Percentiles rank a stretch among this genome's conserved stretches.
Conservation (phyloP, 2,329 filamentous ascomycete genomes). For the Delphinella strobiligena region DNA sequence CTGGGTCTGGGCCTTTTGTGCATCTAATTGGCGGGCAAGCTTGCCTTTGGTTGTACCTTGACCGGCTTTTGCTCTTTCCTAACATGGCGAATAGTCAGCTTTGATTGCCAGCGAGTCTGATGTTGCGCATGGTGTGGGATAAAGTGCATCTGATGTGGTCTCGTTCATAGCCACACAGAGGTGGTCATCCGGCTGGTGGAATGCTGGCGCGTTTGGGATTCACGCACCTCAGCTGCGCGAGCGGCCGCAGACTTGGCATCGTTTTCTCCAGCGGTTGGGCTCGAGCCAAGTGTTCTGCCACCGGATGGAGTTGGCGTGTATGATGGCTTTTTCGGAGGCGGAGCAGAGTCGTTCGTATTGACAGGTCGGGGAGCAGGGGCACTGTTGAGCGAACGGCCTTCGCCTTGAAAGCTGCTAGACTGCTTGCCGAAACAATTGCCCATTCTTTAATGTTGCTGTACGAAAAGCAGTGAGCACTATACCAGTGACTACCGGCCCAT, state of each 20-base stretch:
- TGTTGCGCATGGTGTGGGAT: too few species aligned
- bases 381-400: slow-evolving; percentile 60
- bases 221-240: slow-evolving; percentile 68
- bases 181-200: slow-evolving; percentile 7
- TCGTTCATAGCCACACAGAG: slow-evolving; percentile 12
- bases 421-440: slow-evolving; percentile 74
- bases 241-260: slow-evolving; percentile 66
- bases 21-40: slow-evolving; percentile 56
- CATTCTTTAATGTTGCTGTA: slow-evolving; percentile 40
- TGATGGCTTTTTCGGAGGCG: slow-evolving; percentile 14
- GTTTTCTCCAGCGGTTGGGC: slow-evolving; percentile 18
- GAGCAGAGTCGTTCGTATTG: slow-evolving; percentile 14
- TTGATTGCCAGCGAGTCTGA: not conserved
- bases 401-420: slow-evolving; percentile 56
- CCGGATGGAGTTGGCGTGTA: slow-evolving; percentile 12
- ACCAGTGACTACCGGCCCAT: too few species aligned
- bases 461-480: not conserved
- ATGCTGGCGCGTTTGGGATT: not conserved
- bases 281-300: slow-evolving; percentile 50
- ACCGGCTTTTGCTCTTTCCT: slow-evolving; percentile 56
- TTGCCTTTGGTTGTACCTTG: slow-evolving; percentile 50
- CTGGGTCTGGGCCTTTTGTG: slow-evolving; percentile 64
- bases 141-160: too few species aligned
- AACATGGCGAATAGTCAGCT: slow-evolving; percentile 8
- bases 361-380: slow-evolving; percentile 24